Percentiles rank a stretch among this genome's conserved stretches.
Conservation (phyloP, 1,284 basidiomycete species). For the Taiwanofungus camphoratus region DNA sequence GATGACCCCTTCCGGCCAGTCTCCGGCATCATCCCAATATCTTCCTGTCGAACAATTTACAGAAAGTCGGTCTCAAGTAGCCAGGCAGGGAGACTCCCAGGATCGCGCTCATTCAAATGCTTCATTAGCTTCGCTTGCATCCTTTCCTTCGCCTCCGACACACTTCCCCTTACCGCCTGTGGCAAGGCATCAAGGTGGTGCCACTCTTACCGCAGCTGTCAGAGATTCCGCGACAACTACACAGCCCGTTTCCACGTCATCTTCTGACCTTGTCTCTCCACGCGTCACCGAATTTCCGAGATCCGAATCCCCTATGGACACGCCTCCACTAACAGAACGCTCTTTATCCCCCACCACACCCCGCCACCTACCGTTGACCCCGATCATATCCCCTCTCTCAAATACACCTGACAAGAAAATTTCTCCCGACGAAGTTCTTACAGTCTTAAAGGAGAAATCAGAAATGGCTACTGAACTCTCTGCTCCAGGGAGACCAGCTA, state of each 20-base stretch:
- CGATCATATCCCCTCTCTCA: background rate
- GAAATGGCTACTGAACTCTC: no score
- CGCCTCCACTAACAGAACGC: constrained; percentile 14
- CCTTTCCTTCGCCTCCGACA: constrained; percentile 65
- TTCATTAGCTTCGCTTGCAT: constrained; percentile 40
- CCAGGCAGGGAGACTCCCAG: background rate
- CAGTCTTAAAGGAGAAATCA: no score
- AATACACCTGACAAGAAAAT: no score
- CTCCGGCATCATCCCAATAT: constrained; percentile 19
- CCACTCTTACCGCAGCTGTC: constrained; percentile 1
- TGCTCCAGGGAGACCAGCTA: no score
- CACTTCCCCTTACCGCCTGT: constrained; percentile 60
- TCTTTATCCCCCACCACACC: constrained; percentile 9
- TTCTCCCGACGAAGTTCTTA: no score
- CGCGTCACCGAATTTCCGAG: background rate
- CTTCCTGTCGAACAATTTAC: constrained; percentile 7
- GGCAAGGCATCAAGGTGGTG: constrained; percentile 10
- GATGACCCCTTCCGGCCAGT: constrained; percentile 18
- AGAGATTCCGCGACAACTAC: background rate
- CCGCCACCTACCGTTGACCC: constrained; percentile 9
- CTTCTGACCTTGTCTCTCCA: background rate
- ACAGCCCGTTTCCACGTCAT: background rate
- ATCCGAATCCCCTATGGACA: background rate
- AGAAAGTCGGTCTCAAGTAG: background rate
- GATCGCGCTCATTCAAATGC: background rate